Evolutionary conservation across 768 basidiomycete species (phyloP).

Genomic region (Hygrophoropsis aurantiaca): DNA sequence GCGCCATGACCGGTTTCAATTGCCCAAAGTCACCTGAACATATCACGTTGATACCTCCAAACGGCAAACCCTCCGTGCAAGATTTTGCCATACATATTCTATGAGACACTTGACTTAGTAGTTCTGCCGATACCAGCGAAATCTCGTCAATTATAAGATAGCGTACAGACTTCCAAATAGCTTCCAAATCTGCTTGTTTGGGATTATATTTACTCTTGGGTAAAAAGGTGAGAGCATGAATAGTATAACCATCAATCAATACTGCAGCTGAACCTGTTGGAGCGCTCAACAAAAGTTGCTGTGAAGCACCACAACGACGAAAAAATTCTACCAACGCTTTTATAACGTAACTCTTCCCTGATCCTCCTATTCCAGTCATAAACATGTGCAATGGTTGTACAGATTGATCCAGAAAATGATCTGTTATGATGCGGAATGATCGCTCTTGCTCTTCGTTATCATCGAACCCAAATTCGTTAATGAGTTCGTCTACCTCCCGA

Average conservation of each 20-base stretch:
- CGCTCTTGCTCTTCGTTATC: slow-evolving; percentile 10
- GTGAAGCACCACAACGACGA: not conserved
- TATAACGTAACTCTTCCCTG: slow-evolving; percentile 30
- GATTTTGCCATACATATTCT: not conserved
- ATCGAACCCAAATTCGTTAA: not conserved
- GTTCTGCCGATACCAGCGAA: not conserved
- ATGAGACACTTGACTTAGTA: not conserved
- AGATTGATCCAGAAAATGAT: slow-evolving; percentile 5
- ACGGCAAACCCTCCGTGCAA: not conserved
- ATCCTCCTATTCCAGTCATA: slow-evolving; percentile 27
- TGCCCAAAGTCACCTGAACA: not conserved
- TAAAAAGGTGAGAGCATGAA: slow-evolving; percentile 25
- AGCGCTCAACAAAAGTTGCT: slow-evolving; percentile 17
- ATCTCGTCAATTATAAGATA: not conserved
- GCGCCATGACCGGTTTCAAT: not conserved
- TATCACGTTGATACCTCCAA: not conserved
- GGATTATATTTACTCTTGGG: slow-evolving; percentile 6
- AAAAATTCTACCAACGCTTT: slow-evolving; percentile 19
- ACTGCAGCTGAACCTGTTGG: slow-evolving; percentile 30
- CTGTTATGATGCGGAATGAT: slow-evolving; percentile 10
- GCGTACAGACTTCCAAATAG: not conserved
- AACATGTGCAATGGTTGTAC: slow-evolving; percentile 27
- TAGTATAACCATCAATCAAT: slow-evolving; percentile 26
- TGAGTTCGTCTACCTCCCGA: too few relatives aligned
- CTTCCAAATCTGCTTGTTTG: slow-evolving; percentile 1